phyloP scores from a whole-genome alignment of 495 filamentous ascomycete genomes.

The Jackrogersella minutella region DNA sequence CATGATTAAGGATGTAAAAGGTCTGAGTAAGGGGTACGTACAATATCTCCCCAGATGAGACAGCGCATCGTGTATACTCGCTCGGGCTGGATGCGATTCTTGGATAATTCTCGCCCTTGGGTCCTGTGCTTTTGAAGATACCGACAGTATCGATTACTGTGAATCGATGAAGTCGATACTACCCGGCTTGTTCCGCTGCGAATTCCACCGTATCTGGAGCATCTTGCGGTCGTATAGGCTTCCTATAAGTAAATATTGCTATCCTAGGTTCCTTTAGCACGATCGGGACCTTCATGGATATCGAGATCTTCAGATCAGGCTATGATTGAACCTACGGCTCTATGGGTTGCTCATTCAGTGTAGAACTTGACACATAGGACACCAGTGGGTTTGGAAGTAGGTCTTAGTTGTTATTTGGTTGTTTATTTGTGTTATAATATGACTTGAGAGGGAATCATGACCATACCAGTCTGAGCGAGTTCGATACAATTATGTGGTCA shows the following conservation, averaged over 20 bases:
- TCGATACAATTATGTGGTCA: constrained; percentile 34
- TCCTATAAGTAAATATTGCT: neutral
- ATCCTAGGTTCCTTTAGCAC: neutral
- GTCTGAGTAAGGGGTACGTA: constrained; percentile 98
- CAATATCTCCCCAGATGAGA: constrained; percentile 91
- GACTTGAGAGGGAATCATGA: neutral
- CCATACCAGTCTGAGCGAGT: constrained; percentile 42
- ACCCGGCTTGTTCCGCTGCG: neutral
- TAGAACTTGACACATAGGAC: neutral
- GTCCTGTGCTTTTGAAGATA: neutral
- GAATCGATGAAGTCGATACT: neutral
- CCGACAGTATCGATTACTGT: neutral
- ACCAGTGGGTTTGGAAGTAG: constrained; percentile 1
- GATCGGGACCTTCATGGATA: neutral
- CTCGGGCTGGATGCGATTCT: constrained; percentile 30
- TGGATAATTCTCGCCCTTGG: neutral
- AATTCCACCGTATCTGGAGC: neutral
- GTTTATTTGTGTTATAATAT: neutral
- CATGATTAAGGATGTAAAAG: constrained; percentile 86
- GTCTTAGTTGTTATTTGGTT: neutral
- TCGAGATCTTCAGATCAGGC: neutral
- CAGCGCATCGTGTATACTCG: constrained; percentile 35
- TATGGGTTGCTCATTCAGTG: neutral
- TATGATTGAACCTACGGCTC: neutral
- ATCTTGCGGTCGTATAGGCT: neutral